Conservation (phyloP, 2,329 filamentous ascomycete genomes). For the Phyllosticta citriasiana region DNA sequence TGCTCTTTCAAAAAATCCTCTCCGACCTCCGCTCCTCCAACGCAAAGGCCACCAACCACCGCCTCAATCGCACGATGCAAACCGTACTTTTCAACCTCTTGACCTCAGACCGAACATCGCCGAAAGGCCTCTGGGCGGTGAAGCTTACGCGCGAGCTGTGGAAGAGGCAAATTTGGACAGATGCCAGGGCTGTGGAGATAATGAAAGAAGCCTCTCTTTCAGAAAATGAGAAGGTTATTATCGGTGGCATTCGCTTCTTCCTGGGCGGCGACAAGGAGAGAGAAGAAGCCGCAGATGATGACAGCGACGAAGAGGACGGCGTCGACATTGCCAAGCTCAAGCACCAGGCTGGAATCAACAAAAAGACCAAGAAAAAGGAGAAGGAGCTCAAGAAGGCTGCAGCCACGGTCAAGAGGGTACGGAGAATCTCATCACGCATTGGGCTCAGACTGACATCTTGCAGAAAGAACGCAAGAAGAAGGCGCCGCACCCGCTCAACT, state of each 20-base stretch:
- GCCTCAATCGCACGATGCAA: slow-evolving; percentile 85
- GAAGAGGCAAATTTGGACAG: slow-evolving; percentile 94
- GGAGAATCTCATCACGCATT: neutral
- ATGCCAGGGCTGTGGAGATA: slow-evolving; percentile 88
- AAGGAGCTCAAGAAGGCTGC: slow-evolving; percentile 71
- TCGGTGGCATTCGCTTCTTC: slow-evolving; percentile 86
- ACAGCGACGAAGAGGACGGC: slow-evolving; percentile 67
- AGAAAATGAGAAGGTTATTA: slow-evolving; percentile 85
- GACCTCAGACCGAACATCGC: slow-evolving; percentile 71
- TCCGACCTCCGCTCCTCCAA: slow-evolving; percentile 85
- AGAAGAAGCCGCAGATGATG: slow-evolving; percentile 77
- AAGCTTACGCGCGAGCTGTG: slow-evolving; percentile 92
- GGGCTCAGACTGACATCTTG: neutral
- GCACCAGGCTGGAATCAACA: slow-evolving; percentile 86
- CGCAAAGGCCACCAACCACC: slow-evolving; percentile 79
- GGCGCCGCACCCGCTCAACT: slow-evolving; percentile 81
- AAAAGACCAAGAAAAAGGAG: slow-evolving; percentile 84
- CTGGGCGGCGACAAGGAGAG: slow-evolving; percentile 91
- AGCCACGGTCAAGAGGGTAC: slow-evolving; percentile 60
- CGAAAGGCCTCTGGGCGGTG: slow-evolving; percentile 89
- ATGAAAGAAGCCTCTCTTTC: slow-evolving; percentile 90
- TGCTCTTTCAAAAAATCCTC: slow-evolving; percentile 84
- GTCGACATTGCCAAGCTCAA: slow-evolving; percentile 71
- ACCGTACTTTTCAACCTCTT: slow-evolving; percentile 88
- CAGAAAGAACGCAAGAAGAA: slow-evolving; percentile 73